Conservation (phyloP, 2,329 filamentous ascomycete species). For the Claviceps sp. region DNA sequence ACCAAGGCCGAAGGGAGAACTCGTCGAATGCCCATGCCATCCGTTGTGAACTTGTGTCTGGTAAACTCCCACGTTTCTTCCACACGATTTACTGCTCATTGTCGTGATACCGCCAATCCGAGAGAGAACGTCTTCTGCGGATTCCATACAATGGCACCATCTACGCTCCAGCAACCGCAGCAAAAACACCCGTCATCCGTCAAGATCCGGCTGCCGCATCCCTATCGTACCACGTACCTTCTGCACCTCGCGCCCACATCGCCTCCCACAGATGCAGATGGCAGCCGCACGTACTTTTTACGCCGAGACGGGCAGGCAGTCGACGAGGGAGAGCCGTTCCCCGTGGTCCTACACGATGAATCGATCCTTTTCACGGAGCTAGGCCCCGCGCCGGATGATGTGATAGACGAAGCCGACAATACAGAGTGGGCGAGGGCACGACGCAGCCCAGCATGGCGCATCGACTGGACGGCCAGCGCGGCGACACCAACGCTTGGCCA, state of each 20-base stretch:
- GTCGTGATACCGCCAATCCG: neutral
- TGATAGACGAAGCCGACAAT: conserved; percentile 1
- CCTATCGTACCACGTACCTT: conserved; percentile 14
- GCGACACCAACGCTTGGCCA: neutral
- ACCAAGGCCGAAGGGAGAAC: too few species aligned
- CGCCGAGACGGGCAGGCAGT: conserved; percentile 10
- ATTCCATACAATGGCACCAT: neutral
- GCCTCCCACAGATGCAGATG: neutral
- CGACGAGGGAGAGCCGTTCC: conserved; percentile 9
- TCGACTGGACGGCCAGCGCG: neutral
- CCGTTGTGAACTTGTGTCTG: too few species aligned
- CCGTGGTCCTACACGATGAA: conserved; percentile 4
- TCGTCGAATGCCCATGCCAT: too few species aligned
- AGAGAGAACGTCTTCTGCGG: neutral
- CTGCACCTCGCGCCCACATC: conserved; percentile 9
- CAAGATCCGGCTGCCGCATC: conserved; percentile 7
- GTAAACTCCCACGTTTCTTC: too few species aligned
- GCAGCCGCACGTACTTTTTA: conserved; percentile 8
- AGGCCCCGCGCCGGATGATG: neutral
- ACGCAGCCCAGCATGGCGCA: conserved; percentile 1
- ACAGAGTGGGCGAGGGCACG: conserved; percentile 2
- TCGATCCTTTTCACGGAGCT: neutral
- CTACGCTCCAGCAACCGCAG: neutral
- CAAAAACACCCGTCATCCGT: neutral
- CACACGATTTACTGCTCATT: too few species aligned